Base-by-base conservation (phyloP, 331 rosid species). In the Prunus yedoensis region DNA sequence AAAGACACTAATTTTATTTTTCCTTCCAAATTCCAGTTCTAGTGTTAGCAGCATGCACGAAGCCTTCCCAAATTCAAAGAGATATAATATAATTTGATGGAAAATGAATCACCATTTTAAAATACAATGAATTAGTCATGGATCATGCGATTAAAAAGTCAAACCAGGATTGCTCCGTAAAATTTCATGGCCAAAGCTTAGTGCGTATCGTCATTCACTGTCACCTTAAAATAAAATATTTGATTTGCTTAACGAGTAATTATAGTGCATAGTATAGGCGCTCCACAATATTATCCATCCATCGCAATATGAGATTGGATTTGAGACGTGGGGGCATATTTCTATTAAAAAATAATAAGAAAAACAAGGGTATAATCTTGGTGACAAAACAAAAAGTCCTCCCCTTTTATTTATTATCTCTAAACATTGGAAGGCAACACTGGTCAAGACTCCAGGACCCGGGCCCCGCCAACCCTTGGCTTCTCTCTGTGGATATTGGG, bases 141-240 rank as follows among this genome's bases (percentile, higher is more conserved):
- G 38, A 58, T 23, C 32, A 12, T 10, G 32, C 16, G 57, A 16
- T 23, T 58, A 21, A 23, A 2, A 38, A 47, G 41, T 47, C 73
- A 49, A 68, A 68, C 72, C 15, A 46, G 20, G 57, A 52, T 68
- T 66, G 54, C 56, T 45, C 71, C 38, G 30, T 21, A 4, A 45
- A 21, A 16, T 52, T 52, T 52, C 23, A 52, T 52, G 57, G 57
- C 10, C 10, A 52, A 52, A 16, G 57, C 21, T 52, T 10, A 4
- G 3, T 0, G 51, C 16, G 15, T 47, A 47, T 47, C 5, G 1
- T 11, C 52, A 35, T 35, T 35, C 41, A 35, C 41, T 5, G 41
- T 35, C 38, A 32, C 38, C 41, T 30, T 30, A 30, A 30, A 30
- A 30, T 0, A 30, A 32, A 32, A 32, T 32, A 32, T 32, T 32